Percentiles rank a stretch among this genome's conserved stretches.
These are phyloP conservation scores for Botryotinia convoluta DNA, from an alignment of 2,329 filamentous ascomycete genomes.

Conservation along the genomic window DNA sequence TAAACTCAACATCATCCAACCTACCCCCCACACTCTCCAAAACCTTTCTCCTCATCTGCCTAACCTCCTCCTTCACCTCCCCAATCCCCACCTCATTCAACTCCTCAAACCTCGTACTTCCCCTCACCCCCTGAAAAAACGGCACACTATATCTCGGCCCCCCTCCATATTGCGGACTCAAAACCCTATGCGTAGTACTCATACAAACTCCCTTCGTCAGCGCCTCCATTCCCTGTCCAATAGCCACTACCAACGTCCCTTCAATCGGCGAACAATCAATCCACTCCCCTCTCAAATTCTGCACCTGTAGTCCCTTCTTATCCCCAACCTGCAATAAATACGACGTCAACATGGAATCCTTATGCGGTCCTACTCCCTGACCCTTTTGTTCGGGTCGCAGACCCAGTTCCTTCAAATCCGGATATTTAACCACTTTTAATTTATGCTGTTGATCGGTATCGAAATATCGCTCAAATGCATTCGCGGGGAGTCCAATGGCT, in stretches of 20 bases:
- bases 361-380: conserved; percentile 74
- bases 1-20: conserved; percentile 80
- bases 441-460: conserved; percentile 72
- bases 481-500: conserved; percentile 67
- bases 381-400: conserved; percentile 42
- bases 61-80: conserved; percentile 58
- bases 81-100: conserved; percentile 48
- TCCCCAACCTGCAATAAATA: conserved; percentile 77
- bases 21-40: conserved; percentile 54
- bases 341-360: conserved; percentile 79
- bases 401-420: conserved; percentile 63
- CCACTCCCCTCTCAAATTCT: conserved; percentile 76
- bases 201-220: conserved; percentile 80
- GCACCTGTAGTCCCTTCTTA: conserved; percentile 78
- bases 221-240: conserved; percentile 84
- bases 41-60: conserved; percentile 58
- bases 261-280: conserved; percentile 75
- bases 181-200: conserved; percentile 77
- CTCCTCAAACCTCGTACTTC: conserved; percentile 71
- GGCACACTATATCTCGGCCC: conserved; percentile 78
- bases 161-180: conserved; percentile 66
- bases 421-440: conserved; percentile 86
- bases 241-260: conserved; percentile 80
- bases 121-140: conserved; percentile 83
- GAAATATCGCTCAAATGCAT: conserved; percentile 77